Conservation (phyloP, 1,284 basidiomycete species). For the Apiotrichum gracile region DNA sequence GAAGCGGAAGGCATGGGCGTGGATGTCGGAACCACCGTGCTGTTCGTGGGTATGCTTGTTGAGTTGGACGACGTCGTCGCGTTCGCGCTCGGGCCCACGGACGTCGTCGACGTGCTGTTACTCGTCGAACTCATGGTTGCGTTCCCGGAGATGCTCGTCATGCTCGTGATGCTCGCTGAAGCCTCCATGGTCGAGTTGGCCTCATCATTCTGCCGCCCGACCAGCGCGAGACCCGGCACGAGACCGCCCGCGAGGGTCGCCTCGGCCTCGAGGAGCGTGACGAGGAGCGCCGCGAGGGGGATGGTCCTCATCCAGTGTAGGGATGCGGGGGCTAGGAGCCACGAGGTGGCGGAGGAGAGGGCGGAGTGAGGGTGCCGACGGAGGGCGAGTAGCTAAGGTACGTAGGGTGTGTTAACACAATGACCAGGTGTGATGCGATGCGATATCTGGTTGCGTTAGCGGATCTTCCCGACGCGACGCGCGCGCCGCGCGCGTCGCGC, state of each 20-base stretch:
- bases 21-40: too few species aligned
- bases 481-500: too few species aligned
- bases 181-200: too few species aligned
- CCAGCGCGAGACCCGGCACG: too few species aligned
- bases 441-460: too few species aligned
- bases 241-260: not conserved
- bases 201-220: not conserved
- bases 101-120: not conserved
- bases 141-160: not conserved
- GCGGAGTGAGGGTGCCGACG: too few species aligned
- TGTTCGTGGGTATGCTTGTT: not conserved
- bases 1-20: not conserved
- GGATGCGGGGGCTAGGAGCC: not conserved
- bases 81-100: too few species aligned
- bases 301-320: not conserved
- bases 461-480: too few species aligned
- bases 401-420: too few species aligned
- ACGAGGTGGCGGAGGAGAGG: not conserved
- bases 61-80: not conserved
- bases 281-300: not conserved
- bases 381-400: too few species aligned
- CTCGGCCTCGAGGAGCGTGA: not conserved
- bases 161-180: not conserved
- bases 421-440: too few species aligned
- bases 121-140: not conserved